Evolutionary conservation across 2,329 filamentous ascomycete species (phyloP).

Genomic region (Rhynchosporium graminicola): DNA sequence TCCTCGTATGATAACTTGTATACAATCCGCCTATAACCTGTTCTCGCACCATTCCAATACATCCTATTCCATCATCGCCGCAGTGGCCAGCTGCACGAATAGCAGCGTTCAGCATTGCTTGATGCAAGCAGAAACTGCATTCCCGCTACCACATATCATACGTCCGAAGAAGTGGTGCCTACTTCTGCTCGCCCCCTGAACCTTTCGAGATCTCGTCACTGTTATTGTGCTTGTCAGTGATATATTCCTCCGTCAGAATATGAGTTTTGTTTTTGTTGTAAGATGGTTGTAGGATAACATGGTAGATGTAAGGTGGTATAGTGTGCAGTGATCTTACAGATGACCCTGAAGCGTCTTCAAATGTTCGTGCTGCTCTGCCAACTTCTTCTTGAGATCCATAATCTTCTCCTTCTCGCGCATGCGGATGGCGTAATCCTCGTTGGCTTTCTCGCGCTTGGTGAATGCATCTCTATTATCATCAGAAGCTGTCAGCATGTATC

Average conservation of each 20-base stretch:
- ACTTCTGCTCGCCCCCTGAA: conserved; percentile 48
- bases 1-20: conserved; percentile 20
- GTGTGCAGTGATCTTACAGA: conserved; percentile 62
- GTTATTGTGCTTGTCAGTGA: conserved; percentile 28
- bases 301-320: too few species aligned
- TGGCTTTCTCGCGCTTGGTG: conserved; percentile 85
- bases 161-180: conserved; percentile 28
- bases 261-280: too few species aligned
- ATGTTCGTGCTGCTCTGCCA: conserved; percentile 77
- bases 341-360: conserved; percentile 82
- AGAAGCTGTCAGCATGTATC: conserved; percentile 25
- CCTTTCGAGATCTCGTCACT: conserved; percentile 78
- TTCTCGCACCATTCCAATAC: not conserved
- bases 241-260: not conserved
- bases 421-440: conserved; percentile 81
- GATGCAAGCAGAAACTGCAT: conserved; percentile 14
- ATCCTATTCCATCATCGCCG: conserved; percentile 13
- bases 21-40: conserved; percentile 23
- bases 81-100: conserved; percentile 21
- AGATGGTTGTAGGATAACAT: too few species aligned
- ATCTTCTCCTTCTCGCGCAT: conserved; percentile 93
- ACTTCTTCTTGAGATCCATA: conserved; percentile 68
- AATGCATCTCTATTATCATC: conserved; percentile 73
- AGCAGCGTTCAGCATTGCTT: conserved; percentile 31
- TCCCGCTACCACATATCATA: conserved; percentile 1